Conservation (phyloP, 2,329 filamentous ascomycete genomes). For the Penicillium paneum region DNA sequence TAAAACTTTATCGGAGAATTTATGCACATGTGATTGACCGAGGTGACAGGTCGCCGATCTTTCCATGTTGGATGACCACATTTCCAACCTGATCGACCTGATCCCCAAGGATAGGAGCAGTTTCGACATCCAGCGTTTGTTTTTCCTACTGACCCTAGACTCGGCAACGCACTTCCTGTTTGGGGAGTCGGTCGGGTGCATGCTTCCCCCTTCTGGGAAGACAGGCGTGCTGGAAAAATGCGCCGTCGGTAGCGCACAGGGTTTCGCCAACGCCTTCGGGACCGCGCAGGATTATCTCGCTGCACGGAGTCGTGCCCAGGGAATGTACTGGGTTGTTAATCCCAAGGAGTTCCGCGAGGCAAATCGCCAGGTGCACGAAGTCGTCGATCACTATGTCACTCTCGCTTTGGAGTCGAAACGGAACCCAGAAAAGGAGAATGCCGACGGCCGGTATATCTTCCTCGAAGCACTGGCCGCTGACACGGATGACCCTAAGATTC, state of each 20-base stretch:
- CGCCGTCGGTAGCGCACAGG: constrained; percentile 31
- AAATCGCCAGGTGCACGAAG: constrained; percentile 44
- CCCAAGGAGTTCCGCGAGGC: constrained; percentile 42
- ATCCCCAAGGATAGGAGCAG: constrained; percentile 49
- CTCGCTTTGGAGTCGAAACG: constrained; percentile 40
- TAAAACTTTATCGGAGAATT: constrained; percentile 35
- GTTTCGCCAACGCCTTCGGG: constrained; percentile 40
- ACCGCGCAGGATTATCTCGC: constrained; percentile 32
- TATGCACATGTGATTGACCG: background rate
- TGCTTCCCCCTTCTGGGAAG: constrained; percentile 32
- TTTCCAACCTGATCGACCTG: constrained; percentile 65
- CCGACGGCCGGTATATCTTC: constrained; percentile 48
- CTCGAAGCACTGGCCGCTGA: constrained; percentile 48
- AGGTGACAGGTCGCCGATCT: constrained; percentile 55
- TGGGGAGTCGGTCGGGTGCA: constrained; percentile 66
- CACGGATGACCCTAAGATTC: constrained; percentile 45
- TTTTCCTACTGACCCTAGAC: constrained; percentile 80
- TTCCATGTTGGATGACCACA: constrained; percentile 74
- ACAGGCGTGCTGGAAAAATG: constrained; percentile 51
- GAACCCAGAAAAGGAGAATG: constrained; percentile 31
- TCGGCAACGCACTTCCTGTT: constrained; percentile 83
- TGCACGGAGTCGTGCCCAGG: constrained; percentile 28
- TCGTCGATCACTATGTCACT: constrained; percentile 50
- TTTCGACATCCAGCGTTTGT: constrained; percentile 70
- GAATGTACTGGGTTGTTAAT: constrained; percentile 40